phyloP scores from a whole-genome alignment of 2,329 filamentous ascomycete genomes.

The Xylaria sp. region DNA sequence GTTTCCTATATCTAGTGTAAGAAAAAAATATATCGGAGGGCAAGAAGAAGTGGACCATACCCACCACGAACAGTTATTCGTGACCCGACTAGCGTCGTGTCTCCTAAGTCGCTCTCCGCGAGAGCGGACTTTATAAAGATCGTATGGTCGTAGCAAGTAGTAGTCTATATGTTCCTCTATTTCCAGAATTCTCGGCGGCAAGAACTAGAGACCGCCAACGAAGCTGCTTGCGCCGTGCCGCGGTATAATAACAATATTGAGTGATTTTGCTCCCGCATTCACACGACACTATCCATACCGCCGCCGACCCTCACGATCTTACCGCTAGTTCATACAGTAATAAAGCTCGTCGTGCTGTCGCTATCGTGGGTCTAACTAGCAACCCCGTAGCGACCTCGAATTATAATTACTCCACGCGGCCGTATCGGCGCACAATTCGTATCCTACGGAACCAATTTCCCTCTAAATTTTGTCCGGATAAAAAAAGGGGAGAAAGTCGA shows the following conservation, averaged over 20 bases:
- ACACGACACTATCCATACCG: constrained; percentile 5
- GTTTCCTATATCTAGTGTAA: constrained; percentile 37
- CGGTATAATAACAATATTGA: neutral
- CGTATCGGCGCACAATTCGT: constrained; percentile 27
- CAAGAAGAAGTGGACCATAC: constrained; percentile 46
- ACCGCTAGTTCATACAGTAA: constrained; percentile 34
- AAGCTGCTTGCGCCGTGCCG: neutral
- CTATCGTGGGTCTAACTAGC: constrained; percentile 30
- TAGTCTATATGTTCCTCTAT: constrained; percentile 34
- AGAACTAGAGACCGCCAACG: constrained; percentile 11
- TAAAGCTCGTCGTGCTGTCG: constrained; percentile 16
- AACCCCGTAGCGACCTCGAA: constrained; percentile 27
- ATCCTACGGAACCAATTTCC: constrained; percentile 21
- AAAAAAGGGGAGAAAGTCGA: constrained; percentile 3
- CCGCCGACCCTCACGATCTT: constrained; percentile 36
- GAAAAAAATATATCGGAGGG: constrained; percentile 34
- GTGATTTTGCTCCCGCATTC: neutral
- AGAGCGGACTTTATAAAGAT: constrained; percentile 35
- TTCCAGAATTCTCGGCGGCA: neutral
- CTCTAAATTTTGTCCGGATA: constrained; percentile 29
- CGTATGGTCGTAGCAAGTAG: constrained; percentile 15
- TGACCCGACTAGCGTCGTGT: constrained; percentile 38
- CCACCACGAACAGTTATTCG: constrained; percentile 40
- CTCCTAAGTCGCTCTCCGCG: constrained; percentile 38
- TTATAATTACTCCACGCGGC: constrained; percentile 21